Evolutionary conservation across 805 yeast species (phyloP).

Genomic region (Ogataea wickerhamii): DNA sequence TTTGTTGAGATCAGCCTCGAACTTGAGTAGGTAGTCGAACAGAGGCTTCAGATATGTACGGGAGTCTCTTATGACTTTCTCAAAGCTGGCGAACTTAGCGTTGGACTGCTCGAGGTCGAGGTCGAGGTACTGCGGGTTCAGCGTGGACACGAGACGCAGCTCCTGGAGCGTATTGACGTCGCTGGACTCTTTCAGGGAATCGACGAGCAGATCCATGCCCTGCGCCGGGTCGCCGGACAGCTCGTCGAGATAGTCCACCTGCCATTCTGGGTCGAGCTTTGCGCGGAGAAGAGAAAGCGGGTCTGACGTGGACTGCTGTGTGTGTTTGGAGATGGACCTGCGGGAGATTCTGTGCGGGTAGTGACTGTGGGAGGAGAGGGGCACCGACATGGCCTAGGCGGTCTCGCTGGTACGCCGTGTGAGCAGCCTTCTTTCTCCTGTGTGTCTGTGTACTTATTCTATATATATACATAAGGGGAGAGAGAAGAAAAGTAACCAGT

Average conservation of each 20-base stretch:
- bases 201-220: slow-evolving; percentile 12
- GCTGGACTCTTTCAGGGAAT: slow-evolving; percentile 5
- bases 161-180: slow-evolving; percentile 21
- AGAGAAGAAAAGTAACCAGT: too few relatives aligned
- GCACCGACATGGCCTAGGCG: too few relatives aligned
- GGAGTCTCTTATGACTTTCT: slow-evolving; percentile 29
- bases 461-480: too few relatives aligned
- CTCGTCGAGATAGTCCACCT: slow-evolving; percentile 24
- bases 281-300: slow-evolving; percentile 13
- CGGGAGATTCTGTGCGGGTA: slow-evolving; percentile 25
- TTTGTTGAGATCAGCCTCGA: slow-evolving; percentile 54
- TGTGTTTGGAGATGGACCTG: slow-evolving; percentile 30
- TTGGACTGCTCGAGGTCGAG: slow-evolving; percentile 20
- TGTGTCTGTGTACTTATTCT: slow-evolving; percentile 8
- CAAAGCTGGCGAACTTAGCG: slow-evolving; percentile 21
- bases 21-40: slow-evolving; percentile 47
- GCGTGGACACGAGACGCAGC: slow-evolving; percentile 19
- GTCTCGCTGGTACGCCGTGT: too few relatives aligned
- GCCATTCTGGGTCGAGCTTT: slow-evolving; percentile 29
- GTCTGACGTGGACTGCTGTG: slow-evolving; percentile 12
- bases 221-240: slow-evolving; percentile 14
- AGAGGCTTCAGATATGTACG: slow-evolving; percentile 45
- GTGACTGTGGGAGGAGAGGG: slow-evolving; percentile 3
- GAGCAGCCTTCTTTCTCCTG: slow-evolving; percentile 1
- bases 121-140: slow-evolving; percentile 12